Conservation (phyloP, 371 early-diverging fungal genomes). For the Choanephora cucurbitarum region DNA sequence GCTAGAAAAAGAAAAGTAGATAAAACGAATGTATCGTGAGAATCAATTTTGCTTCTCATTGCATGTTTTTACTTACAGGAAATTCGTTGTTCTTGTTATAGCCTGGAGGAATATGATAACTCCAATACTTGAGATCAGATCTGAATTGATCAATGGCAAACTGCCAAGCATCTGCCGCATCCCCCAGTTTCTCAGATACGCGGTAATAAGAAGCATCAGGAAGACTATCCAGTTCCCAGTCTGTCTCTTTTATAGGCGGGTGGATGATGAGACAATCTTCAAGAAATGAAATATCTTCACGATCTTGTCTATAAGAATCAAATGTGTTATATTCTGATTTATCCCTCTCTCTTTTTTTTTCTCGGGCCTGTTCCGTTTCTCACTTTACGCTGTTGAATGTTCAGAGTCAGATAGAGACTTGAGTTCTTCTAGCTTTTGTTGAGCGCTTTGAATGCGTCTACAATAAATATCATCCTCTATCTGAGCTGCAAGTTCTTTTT, state of each 20-base stretch:
- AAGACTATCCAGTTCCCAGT: constrained; percentile 31
- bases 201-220: constrained; percentile 23
- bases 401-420: constrained; percentile 2
- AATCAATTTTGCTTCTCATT: too few relatives aligned
- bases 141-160: constrained; percentile 24
- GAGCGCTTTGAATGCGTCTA: constrained; percentile 24
- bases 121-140: constrained; percentile 34
- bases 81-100: constrained; percentile 14
- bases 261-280: constrained; percentile 18
- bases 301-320: constrained; percentile 11
- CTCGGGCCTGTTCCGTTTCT: too few relatives aligned
- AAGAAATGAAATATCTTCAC: constrained; percentile 20
- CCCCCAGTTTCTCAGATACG: constrained; percentile 12
- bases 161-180: constrained; percentile 29
- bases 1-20: background rate
- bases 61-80: constrained; percentile 24
- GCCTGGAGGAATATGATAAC: constrained; percentile 33
- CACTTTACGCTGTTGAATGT: background rate
- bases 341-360: too few relatives aligned
- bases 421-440: constrained; percentile 23
- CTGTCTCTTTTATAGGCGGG: constrained; percentile 11
- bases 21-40: background rate
- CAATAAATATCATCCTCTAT: constrained; percentile 36
- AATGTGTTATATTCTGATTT: too few relatives aligned
- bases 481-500: constrained; percentile 23